Evolutionary conservation across 139 green algal species (phyloP), one percentile per base, ranked within the genome.

Genomic region (Tetradesmus obliquus): DNA sequence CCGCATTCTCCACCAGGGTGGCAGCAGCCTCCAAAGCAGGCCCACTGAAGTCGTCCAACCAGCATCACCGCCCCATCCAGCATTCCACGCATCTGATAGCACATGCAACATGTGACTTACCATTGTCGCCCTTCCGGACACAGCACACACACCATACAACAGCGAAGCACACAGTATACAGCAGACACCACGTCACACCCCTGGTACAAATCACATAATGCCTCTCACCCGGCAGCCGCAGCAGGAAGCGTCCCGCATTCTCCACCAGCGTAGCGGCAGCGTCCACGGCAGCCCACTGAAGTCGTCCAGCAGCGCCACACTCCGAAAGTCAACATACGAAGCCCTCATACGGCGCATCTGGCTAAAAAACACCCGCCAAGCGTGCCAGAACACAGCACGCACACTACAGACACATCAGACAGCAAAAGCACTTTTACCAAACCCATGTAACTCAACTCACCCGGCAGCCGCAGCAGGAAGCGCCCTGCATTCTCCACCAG

Each of bases 401-500:
- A 12, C 76, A 83, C 76, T 15, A 7, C 2, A 7, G 22, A 51
- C 72, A 80, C 69, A 79, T 12, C 69, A 22, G 19, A 10, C 6
- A 10, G 12, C 69, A 79, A 10, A 79, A 79, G 57, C 69, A 79
- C 4, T 10, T 12, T 2, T n/a, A 7, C 12, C 60, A 19, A 10
- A 72, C 60, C 60, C 60, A 10, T 13, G 1, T 1, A 72, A 19
- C 60, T 19, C 60, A 24, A 17, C 86, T 8, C 57, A 92, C 89
- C 97, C 19, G 96, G 94, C 57, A 94, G 92, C 76, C 96, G 92
- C 87, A 95, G 95, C 69, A 99, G 92, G 91, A 97, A 99, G 55
- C 96, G 93, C 3, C 98, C 98, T 55, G 96, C 96, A 0, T 91
- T 95, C 94, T 99, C 98, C 79, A 99, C 94, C 85, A 99, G 85